Percentiles rank a stretch among this genome's conserved stretches.
phyloP scores from a whole-genome alignment of 768 basidiomycete species.

The Hortiboletus campestris region DNA sequence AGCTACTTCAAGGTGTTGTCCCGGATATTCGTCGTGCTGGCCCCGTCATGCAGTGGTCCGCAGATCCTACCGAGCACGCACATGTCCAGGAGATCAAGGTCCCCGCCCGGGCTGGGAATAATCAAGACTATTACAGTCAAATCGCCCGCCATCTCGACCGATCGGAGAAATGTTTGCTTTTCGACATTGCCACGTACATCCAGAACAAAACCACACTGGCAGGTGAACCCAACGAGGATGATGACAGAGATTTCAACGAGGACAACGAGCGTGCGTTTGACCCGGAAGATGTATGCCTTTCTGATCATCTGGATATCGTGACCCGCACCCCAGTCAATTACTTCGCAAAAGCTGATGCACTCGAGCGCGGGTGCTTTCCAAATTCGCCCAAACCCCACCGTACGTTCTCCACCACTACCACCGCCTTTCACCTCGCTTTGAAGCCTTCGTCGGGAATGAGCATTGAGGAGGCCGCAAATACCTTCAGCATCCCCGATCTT shows the following conservation, averaged over 20 bases:
- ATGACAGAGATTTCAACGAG: neutral
- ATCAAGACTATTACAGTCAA: neutral
- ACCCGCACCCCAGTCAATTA: neutral
- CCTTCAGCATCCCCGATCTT: too few relatives aligned
- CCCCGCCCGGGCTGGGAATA: neutral
- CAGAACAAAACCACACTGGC: neutral
- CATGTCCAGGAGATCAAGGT: neutral
- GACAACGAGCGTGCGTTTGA: neutral
- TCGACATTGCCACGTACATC: neutral
- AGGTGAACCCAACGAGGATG: too few relatives aligned
- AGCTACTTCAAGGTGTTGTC: too few relatives aligned
- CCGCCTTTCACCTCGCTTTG: too few relatives aligned
- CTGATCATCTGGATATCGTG: neutral
- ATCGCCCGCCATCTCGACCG: neutral
- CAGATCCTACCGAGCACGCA: neutral
- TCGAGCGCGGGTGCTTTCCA: neutral
- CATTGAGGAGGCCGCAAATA: too few relatives aligned
- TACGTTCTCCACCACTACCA: too few relatives aligned
- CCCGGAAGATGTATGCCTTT: neutral
- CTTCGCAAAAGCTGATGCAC: neutral
- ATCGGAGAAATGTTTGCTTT: neutral
- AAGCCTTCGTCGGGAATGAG: too few relatives aligned
- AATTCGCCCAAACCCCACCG: too few relatives aligned
- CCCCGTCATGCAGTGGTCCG: too few relatives aligned
- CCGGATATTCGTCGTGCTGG: too few relatives aligned